Percentiles rank a stretch among this genome's conserved stretches.
Conservation (phyloP, 75 land plant species). For the Isoetes taiwanensis region DNA sequence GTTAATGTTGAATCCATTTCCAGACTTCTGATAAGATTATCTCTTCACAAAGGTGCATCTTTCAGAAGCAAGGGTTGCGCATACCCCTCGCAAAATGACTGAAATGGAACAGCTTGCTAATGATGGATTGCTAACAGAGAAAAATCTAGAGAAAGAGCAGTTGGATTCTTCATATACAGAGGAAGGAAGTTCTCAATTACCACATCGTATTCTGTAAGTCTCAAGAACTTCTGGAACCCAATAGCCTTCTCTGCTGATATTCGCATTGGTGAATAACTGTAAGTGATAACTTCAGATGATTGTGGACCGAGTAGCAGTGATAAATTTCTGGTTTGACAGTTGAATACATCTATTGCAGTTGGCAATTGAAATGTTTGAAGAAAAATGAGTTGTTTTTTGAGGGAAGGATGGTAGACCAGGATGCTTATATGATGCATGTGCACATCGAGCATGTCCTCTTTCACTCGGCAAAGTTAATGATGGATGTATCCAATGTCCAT, state of each 20-base stretch:
- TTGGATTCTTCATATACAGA: no score
- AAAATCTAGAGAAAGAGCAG: conserved; percentile 9
- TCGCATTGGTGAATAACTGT: no score
- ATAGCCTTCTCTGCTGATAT: conserved; percentile 74
- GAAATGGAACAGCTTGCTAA: conserved; percentile 78
- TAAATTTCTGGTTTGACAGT: background rate
- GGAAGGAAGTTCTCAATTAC: no score
- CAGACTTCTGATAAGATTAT: background rate
- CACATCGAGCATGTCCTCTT: conserved; percentile 95
- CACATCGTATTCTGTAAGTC: conserved; percentile 45
- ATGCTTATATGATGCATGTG: conserved; percentile 85
- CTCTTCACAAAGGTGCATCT: conserved; percentile 98
- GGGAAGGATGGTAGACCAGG: conserved; percentile 92
- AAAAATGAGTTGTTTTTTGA: conserved; percentile 84
- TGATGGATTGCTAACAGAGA: conserved; percentile 54
- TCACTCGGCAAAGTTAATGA: conserved; percentile 82
- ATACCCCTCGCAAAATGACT: conserved; percentile 70
- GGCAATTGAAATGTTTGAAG: conserved; percentile 91
- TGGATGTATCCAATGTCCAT: conserved; percentile 89
- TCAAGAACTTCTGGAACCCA: conserved; percentile 96
- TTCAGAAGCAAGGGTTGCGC: conserved; percentile 79
- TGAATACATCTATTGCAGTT: conserved; percentile 48
- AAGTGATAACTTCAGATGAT: no score
- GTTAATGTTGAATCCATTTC: no score
- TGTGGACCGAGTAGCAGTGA: background rate